These are phyloP conservation scores for Ceratocystis albifundus DNA, from an alignment of 2,329 filamentous ascomycete species.

Conservation along the genomic window DNA sequence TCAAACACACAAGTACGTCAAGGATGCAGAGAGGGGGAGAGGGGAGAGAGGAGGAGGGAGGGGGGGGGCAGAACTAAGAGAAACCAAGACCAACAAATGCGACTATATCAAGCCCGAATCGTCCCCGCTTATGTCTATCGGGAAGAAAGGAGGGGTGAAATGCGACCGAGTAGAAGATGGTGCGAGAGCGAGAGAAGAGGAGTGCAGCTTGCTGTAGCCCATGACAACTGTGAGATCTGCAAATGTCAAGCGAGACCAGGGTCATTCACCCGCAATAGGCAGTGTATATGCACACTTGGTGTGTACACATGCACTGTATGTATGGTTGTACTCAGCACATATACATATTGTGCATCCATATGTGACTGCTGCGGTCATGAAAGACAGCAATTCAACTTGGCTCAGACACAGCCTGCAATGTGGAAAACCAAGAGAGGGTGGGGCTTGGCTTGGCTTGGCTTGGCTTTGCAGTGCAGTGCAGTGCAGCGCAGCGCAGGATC, in stretches of 20 bases:
- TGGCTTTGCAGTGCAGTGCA: too few relatives aligned
- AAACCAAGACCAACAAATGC: neutral
- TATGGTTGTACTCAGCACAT: neutral
- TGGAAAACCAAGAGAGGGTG: neutral
- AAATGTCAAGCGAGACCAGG: slow-evolving; percentile 8
- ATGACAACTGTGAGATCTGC: slow-evolving; percentile 8
- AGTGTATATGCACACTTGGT: neutral
- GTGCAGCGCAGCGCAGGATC: too few relatives aligned
- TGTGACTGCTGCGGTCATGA: slow-evolving; percentile 1
- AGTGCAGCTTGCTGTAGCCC: neutral
- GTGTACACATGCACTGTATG: neutral
- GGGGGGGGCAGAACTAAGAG: neutral
- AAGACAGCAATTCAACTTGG: neutral
- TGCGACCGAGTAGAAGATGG: neutral
- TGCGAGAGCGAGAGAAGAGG: neutral
- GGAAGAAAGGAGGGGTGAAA: neutral
- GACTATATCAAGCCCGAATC: neutral
- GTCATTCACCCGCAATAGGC: neutral
- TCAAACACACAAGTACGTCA: slow-evolving; percentile 2
- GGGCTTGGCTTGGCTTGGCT: neutral
- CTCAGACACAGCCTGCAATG: neutral
- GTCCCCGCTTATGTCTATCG: neutral
- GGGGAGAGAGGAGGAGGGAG: too few relatives aligned
- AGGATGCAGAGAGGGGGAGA: too few relatives aligned
- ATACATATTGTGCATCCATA: neutral